Evolutionary conservation across 306 rosid genomes (phyloP), one percentile per base, ranked within the genome.

Genomic region (Vigna mungo): DNA sequence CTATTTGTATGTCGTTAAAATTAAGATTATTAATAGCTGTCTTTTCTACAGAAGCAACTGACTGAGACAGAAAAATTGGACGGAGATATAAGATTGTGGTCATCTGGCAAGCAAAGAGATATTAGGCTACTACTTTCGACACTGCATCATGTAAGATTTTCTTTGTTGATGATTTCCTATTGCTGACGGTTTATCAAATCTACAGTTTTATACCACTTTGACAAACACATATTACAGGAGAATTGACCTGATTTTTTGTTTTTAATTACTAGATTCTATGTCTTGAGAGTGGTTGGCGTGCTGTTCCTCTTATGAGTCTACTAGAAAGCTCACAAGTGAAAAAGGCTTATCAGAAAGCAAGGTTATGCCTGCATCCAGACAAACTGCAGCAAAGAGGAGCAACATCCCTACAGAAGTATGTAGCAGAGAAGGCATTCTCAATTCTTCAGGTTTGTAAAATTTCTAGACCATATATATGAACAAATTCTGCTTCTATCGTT

Each of bases 321-420:
- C 82, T 76, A 75, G 92, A 89, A 76, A 88, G 89, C 69, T 82
- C 93, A 68, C 86, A 87, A 18, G 95, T 90, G 70, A 95, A 90
- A 76, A 90, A 87, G 78, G 97, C 93, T 66, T 92, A 90, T 55
- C 97, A 92, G 86, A 92, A 90, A 84, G 96, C 97, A 80, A 92
- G 95, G 79, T 81, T 95, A 55, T 90, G 97, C 75, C 89, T 92
- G 76, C 96, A 90, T 80, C 97, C 97, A 27, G 93, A 95, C 85
- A 95, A 92, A 81, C 91, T 95, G 54, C 98, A 92, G 69, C 98
- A 95, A 84, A 88, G 93, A 90, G 89, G 97, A 81, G 98, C 93
- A 36, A 90, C 97, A 63, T 34, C 60, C 43, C 60, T 84, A 44
- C 97, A 95, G 77, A 95, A 90, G 74, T 87, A 92, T 25, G 56